phyloP scores from a whole-genome alignment of 345 rosid species.

The Populus nigra region DNA sequence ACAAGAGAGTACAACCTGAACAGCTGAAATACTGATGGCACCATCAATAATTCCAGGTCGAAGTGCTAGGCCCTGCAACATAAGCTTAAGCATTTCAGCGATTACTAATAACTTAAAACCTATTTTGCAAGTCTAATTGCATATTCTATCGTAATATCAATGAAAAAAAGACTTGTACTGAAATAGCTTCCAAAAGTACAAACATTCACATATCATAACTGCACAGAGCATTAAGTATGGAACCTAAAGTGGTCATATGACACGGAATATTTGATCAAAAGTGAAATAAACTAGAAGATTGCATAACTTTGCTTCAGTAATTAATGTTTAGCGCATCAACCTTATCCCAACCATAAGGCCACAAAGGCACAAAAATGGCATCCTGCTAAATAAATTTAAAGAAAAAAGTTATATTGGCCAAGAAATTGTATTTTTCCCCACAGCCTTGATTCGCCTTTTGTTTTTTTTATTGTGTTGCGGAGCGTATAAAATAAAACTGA shows the following conservation, averaged over 20 bases:
- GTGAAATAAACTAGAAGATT: neutral
- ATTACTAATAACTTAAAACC: neutral
- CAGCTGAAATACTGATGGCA: constrained; percentile 93
- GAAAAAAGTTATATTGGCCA: neutral
- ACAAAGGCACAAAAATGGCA: neutral
- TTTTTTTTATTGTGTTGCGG: neutral
- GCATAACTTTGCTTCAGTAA: neutral
- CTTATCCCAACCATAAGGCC: neutral
- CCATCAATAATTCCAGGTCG: constrained; percentile 89
- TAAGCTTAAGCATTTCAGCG: neutral
- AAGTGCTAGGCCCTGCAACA: constrained; percentile 67
- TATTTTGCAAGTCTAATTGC: neutral
- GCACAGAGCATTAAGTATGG: neutral
- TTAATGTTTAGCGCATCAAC: neutral
- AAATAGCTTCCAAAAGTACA: neutral
- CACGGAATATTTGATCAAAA: neutral
- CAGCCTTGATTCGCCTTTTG: neutral
- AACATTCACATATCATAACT: neutral
- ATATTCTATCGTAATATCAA: neutral
- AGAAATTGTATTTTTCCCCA: neutral
- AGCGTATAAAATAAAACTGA: neutral
- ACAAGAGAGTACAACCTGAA: constrained; percentile 51
- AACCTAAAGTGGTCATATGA: neutral
- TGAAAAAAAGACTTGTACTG: neutral
- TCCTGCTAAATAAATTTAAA: neutral